phyloP scores from a whole-genome alignment of 306 rosid genomes.

The Biancaea sappan region DNA sequence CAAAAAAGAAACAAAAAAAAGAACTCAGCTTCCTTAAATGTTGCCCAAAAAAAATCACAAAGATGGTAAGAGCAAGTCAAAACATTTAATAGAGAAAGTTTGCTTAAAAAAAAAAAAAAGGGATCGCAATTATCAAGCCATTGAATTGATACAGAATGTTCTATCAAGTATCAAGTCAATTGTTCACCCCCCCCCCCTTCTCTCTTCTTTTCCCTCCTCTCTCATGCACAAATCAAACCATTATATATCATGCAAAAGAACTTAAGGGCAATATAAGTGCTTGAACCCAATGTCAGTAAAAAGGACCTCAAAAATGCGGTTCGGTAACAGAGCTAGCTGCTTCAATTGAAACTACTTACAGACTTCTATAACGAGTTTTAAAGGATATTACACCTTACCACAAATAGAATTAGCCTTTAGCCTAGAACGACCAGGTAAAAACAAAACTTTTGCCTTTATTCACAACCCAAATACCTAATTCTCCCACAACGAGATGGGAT shows the following conservation, averaged over 20 bases:
- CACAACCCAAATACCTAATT: neutral
- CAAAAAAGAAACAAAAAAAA: neutral
- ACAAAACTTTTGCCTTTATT: neutral
- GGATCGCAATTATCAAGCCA: neutral
- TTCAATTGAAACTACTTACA: neutral
- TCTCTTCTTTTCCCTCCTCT: neutral
- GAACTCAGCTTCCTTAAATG: neutral
- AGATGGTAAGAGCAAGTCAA: neutral
- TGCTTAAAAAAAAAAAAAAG: neutral
- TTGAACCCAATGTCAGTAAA: neutral
- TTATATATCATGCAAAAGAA: neutral
- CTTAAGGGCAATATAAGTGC: neutral
- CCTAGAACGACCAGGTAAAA: neutral
- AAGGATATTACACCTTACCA: neutral
- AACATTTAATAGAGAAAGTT: neutral
- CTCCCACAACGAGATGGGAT: neutral
- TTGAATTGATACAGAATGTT: neutral
- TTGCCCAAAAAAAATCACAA: neutral
- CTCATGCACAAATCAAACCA: neutral
- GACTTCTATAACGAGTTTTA: neutral
- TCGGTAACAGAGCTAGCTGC: neutral
- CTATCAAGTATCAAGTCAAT: neutral
- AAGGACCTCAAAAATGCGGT: neutral
- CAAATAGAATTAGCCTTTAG: neutral
- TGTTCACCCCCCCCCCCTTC: too few relatives aligned